Percentiles rank a stretch among this genome's conserved stretches.
These are phyloP conservation scores for Cucurbita ficifolia DNA, from an alignment of 306 rosid genomes.

Conservation along the genomic window DNA sequence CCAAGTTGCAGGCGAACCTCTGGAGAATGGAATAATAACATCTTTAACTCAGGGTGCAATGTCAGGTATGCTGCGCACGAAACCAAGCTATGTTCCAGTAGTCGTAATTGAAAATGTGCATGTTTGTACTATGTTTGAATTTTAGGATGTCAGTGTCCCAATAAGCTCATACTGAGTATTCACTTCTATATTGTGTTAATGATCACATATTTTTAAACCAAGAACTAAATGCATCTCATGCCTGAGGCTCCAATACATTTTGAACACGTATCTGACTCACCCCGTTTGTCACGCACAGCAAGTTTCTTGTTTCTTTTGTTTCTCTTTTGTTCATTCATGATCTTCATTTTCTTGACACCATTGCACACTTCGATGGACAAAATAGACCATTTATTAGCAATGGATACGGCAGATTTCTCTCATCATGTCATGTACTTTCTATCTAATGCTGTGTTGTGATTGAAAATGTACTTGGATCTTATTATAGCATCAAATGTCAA, in stretches of 20 bases:
- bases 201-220: background rate
- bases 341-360: background rate
- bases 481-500: background rate
- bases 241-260: background rate
- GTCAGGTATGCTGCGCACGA: constrained; percentile 42
- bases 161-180: background rate
- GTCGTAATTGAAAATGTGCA: background rate
- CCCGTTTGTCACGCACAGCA: background rate
- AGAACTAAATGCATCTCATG: background rate
- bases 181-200: background rate
- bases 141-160: background rate
- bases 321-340: background rate
- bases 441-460: background rate
- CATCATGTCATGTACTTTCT: background rate
- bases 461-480: background rate
- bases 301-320: background rate
- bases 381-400: background rate
- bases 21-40: constrained; percentile 68
- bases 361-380: background rate
- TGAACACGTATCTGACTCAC: background rate
- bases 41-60: constrained; percentile 85
- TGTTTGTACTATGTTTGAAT: background rate
- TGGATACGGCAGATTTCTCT: background rate
- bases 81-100: background rate
- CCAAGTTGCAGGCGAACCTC: constrained; percentile 37